A percentile compares a stretch with the other conserved stretches of the same genome.
Evolutionary conservation across 768 basidiomycete genomes (phyloP).

Genomic region (Lactarius psammicola): DNA sequence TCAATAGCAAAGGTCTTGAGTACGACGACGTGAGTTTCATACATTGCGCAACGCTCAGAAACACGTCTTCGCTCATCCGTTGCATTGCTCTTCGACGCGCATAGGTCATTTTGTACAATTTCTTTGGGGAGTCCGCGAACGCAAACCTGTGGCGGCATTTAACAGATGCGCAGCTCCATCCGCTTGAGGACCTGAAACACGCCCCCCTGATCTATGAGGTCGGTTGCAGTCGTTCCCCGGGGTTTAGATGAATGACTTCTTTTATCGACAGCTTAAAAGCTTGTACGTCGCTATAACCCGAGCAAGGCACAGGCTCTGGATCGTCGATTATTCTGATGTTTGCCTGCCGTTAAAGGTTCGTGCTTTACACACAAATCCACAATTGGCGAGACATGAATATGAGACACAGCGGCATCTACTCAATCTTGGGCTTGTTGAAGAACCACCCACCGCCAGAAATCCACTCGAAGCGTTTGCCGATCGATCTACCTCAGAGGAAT

Average conservation of each 20-base stretch:
- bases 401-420: constrained; percentile 10
- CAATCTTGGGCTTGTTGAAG: constrained; percentile 5
- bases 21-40: constrained; percentile 52
- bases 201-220: constrained; percentile 18
- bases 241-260: background rate
- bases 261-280: constrained; percentile 51
- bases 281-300: constrained; percentile 72
- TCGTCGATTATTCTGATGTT: constrained; percentile 55
- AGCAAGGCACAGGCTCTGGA: constrained; percentile 68
- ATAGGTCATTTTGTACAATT: constrained; percentile 72
- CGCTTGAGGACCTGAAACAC: background rate
- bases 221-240: background rate
- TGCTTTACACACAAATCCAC: constrained; percentile 36
- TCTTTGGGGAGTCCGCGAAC: constrained; percentile 63
- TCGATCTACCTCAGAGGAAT: constrained; percentile 10
- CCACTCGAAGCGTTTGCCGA: constrained; percentile 11
- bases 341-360: constrained; percentile 45
- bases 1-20: constrained; percentile 66
- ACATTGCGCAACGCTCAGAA: background rate
- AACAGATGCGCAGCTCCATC: background rate
- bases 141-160: constrained; percentile 32
- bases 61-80: background rate
- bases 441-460: background rate
- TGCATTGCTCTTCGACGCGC: background rate
- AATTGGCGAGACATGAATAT: background rate